phyloP scores from a whole-genome alignment of 225 moss, liverwort and hornwort genomes.

The Sphagnum tenellum region DNA sequence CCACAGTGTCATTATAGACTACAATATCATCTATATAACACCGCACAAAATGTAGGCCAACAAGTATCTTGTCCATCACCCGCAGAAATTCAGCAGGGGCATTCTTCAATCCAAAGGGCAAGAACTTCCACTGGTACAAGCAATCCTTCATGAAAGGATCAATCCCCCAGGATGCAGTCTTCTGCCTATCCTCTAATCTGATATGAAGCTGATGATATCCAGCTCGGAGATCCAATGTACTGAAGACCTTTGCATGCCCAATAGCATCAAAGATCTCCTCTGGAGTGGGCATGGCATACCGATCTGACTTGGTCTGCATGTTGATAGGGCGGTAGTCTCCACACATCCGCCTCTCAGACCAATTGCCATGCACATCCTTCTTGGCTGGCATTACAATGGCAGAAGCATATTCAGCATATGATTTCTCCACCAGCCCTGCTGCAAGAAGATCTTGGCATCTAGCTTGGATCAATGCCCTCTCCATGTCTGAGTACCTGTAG shows the following conservation, averaged over 20 bases:
- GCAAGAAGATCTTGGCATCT: neutral
- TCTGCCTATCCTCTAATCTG: neutral
- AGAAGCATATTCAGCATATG: neutral
- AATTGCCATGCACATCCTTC: neutral
- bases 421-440: neutral
- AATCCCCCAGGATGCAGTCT: constrained; percentile 6
- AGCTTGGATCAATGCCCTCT: neutral
- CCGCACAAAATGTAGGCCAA: neutral
- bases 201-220: constrained; percentile 1
- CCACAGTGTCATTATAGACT: neutral
- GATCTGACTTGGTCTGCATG: neutral
- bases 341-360: constrained; percentile 1
- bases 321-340: neutral
- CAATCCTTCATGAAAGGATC: neutral
- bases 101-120: constrained; percentile 4
- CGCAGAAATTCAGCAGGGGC: neutral
- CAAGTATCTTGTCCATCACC: neutral
- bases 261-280: neutral
- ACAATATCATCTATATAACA: constrained; percentile 9
- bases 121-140: constrained; percentile 1
- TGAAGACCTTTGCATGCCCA: neutral
- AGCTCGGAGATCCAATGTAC: neutral
- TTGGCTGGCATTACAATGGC: neutral
- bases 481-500: neutral
- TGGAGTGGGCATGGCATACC: neutral